These are phyloP conservation scores for Cercophora scortea DNA, from an alignment of 495 filamentous ascomycete genomes.

Conservation along the genomic window DNA sequence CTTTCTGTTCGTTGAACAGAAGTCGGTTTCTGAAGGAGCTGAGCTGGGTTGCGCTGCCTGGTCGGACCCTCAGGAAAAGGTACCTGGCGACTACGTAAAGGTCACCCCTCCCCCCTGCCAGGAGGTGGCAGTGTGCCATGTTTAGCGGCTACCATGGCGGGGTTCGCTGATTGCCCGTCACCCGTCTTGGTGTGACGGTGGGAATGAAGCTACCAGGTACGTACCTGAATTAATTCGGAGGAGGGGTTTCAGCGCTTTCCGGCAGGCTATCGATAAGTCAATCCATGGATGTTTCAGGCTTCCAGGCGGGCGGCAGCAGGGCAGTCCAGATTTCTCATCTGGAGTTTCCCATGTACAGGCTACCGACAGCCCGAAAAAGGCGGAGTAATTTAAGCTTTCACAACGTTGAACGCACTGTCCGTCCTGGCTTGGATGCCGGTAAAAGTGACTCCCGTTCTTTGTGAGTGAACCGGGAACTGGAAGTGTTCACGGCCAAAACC, in stretches of 20 bases:
- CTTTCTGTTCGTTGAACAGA: no score
- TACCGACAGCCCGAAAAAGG: neutral
- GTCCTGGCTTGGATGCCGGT: no score
- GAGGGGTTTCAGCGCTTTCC: constrained; percentile 18
- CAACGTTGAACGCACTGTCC: neutral
- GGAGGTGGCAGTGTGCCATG: constrained; percentile 14
- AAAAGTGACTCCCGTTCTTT: no score
- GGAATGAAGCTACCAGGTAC: no score
- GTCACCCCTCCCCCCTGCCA: constrained; percentile 1
- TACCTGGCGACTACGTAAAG: no score
- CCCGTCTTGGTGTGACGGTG: neutral
- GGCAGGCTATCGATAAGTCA: constrained; percentile 11
- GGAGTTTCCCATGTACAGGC: neutral
- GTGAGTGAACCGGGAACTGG: neutral
- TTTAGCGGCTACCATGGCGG: neutral
- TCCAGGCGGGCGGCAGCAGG: no score
- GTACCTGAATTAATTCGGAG: no score
- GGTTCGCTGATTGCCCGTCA: neutral
- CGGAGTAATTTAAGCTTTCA: neutral
- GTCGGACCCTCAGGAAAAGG: no score
- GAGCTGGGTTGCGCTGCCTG: no score
- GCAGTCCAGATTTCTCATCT: no score
- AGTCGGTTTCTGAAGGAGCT: no score
- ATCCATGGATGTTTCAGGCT: no score
- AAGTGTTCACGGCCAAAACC: neutral